Conservation (phyloP, 179 eudicot genomes). For the Nepenthes alata region DNA sequence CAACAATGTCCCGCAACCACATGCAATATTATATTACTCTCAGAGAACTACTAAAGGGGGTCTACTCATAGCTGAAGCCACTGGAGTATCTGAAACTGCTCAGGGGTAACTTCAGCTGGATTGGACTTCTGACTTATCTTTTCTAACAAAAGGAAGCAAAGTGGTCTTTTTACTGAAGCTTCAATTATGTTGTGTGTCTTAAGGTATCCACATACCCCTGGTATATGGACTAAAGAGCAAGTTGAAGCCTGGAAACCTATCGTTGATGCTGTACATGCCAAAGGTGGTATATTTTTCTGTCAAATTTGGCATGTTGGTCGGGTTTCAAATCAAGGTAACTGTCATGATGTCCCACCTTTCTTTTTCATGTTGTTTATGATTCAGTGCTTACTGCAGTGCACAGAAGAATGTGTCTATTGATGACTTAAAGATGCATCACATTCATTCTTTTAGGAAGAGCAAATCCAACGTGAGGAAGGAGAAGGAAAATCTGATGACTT, state of each 20-base stretch:
- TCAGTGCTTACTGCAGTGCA: too few species aligned
- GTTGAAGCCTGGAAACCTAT: conserved; percentile 39
- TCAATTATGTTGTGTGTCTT: background rate
- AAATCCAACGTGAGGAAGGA: too few species aligned
- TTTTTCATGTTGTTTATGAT: background rate
- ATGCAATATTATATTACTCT: conserved; percentile 29
- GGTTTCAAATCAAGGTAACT: conserved; percentile 22
- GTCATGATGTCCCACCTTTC: background rate
- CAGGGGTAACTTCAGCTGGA: conserved; percentile 15
- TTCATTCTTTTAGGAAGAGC: too few species aligned
- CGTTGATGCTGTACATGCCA: conserved; percentile 35
- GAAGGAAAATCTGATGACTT: too few species aligned
- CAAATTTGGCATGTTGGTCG: conserved; percentile 39
- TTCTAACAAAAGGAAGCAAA: background rate
- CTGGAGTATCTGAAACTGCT: conserved; percentile 36
- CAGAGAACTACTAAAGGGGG: conserved; percentile 32
- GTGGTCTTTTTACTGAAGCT: background rate
- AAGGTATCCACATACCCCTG: conserved; percentile 28
- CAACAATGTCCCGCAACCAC: conserved; percentile 29
- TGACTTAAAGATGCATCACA: too few species aligned
- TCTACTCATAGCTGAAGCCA: conserved; percentile 29
- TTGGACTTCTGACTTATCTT: background rate
- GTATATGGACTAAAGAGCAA: conserved; percentile 38
- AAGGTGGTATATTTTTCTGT: conserved; percentile 31
- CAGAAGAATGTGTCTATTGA: background rate